Conservation (phyloP, 306 rosid species). For the Cicer cuneatum region DNA sequence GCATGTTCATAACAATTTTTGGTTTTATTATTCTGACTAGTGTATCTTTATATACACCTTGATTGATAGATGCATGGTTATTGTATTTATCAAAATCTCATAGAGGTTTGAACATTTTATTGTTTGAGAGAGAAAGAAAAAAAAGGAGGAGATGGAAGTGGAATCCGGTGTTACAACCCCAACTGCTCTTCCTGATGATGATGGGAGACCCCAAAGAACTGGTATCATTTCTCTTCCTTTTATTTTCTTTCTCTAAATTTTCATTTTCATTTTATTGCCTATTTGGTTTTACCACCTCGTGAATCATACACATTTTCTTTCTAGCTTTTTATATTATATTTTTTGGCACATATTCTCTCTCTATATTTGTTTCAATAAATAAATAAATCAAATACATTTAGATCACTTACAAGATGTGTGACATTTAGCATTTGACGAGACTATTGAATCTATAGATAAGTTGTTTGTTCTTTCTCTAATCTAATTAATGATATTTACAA, state of each 20-base stretch:
- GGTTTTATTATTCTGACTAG: too few relatives aligned
- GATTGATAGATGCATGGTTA: too few relatives aligned
- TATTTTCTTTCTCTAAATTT: not conserved
- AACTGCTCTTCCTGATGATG: constrained; percentile 43
- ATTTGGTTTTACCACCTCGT: not conserved
- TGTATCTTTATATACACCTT: too few relatives aligned
- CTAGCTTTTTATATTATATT: too few relatives aligned
- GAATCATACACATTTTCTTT: not conserved
- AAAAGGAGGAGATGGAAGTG: not conserved
- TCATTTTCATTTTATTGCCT: not conserved
- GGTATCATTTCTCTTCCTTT: constrained; percentile 31
- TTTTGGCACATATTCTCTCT: too few relatives aligned
- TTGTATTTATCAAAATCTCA: not conserved
- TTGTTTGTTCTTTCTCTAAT: too few relatives aligned
- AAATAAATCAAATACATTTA: too few relatives aligned
- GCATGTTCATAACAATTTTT: not conserved
- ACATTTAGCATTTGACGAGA: too few relatives aligned
- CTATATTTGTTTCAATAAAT: too few relatives aligned
- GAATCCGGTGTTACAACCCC: constrained; percentile 9
- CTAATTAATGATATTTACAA: too few relatives aligned
- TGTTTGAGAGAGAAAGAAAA: constrained; percentile 2
- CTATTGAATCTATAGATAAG: too few relatives aligned
- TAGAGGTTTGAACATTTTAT: not conserved
- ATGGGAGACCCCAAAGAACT: constrained; percentile 50
- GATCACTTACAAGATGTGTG: too few relatives aligned